Conservation (phyloP, 768 basidiomycete species). For the Ramaria sp. region DNA sequence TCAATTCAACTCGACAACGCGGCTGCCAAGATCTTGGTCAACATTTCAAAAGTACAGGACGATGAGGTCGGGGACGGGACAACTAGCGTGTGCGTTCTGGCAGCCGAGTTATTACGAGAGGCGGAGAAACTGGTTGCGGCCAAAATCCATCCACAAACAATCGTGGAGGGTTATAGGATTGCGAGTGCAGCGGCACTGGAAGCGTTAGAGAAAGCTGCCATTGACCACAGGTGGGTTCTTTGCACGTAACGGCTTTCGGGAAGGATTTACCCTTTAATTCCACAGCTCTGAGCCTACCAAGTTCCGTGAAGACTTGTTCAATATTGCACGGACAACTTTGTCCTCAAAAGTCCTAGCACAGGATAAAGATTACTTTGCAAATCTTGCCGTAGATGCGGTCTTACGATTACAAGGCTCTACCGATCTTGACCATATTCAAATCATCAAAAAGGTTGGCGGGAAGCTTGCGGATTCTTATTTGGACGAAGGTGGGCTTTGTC, state of each 20-base stretch:
- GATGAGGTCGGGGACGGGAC: constrained; percentile 98
- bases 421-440: constrained; percentile 95
- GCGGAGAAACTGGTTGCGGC: constrained; percentile 88
- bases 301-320: constrained; percentile 88
- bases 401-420: constrained; percentile 88
- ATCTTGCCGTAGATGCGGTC: constrained; percentile 95
- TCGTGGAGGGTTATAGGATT: constrained; percentile 93
- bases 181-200: constrained; percentile 77
- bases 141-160: constrained; percentile 96
- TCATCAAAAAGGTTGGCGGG: constrained; percentile 99
- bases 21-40: constrained; percentile 97
- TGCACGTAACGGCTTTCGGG: background rate
- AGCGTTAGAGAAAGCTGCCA: constrained; percentile 73
- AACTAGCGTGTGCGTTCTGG: constrained; percentile 83
- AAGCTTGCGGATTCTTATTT: constrained; percentile 98
- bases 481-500: constrained; percentile 62
- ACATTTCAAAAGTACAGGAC: constrained; percentile 99
- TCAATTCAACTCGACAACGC: constrained; percentile 92
- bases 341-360: constrained; percentile 94
- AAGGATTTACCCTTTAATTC: background rate
- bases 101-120: constrained; percentile 85
- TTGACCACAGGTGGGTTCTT: constrained; percentile 66
- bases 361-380: constrained; percentile 97
- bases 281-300: constrained; percentile 53
- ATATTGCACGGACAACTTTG: constrained; percentile 92